Evolutionary conservation across 495 filamentous ascomycete species (phyloP), one percentile per base, ranked within the genome.

Genomic region (Staphylotrichum longicolle): DNA sequence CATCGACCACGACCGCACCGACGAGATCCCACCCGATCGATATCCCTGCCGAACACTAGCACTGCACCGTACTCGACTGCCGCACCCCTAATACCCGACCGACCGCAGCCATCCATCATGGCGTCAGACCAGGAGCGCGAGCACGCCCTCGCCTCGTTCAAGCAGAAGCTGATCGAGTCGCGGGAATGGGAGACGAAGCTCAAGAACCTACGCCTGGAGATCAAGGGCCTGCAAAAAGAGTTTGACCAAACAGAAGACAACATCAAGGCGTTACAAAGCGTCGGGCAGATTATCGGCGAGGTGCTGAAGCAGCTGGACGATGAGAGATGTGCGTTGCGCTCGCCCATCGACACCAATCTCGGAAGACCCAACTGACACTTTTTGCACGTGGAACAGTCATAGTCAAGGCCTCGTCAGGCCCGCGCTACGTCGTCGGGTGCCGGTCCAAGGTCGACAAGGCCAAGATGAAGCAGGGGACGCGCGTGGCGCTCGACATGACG

Each of bases 401-500:
- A 54, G 82, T 85, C 70, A 96, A 95, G 77, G 95, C 95, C 48
- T 99, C 95, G 4, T 97, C 93, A 5, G 95, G 95, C 33, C 95
- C 95, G 54, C 87, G 95, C 71, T 99, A 99, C 75, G 95, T 99
- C 51, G 95, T 99, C 71, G 95, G 95, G 54, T 99, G 95, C 79
- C 87, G 95, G 58, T 96, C 92, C 41, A 98, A 98, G 77, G 94
- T 99, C 66, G 94, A 98, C 77, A 97, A 96, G 75, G 77, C 81
- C 57, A 96, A 96, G 80, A 81, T 99, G 67, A 97, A 97, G 82
- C 95, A 99, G 77, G 95, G 95, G 64, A 96, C 93, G 4, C 91
- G 95, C 67, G 95, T 99, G 61, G 94, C 95, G 47, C 89, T 99
- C 57, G 95, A 99, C 73, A 99, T 99, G 95, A 99, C 95, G 42